Evolutionary conservation across 371 early-diverging fungal genomes (phyloP).

Genomic region (Blastocladiella emersonii): DNA sequence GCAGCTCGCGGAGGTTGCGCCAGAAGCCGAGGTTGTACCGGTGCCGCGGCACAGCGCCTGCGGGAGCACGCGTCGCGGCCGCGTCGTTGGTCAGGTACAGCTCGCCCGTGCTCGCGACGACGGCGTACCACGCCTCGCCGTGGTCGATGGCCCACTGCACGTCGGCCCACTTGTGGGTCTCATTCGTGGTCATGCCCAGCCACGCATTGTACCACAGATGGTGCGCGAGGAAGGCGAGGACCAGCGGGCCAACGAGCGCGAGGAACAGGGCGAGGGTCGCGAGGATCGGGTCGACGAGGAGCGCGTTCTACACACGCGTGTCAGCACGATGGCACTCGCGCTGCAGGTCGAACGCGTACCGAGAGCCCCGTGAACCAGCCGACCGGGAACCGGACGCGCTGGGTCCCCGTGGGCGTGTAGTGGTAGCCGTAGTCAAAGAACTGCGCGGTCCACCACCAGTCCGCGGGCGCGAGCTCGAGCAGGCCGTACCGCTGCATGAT

Average conservation of each 20-base stretch:
- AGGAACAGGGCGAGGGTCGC: constrained; percentile 49
- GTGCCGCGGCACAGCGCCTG: too few species aligned
- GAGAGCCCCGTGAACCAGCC: neutral
- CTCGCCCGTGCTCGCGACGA: too few species aligned
- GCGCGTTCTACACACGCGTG: constrained; percentile 26
- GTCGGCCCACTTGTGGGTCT: constrained; percentile 60
- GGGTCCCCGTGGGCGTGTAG: neutral
- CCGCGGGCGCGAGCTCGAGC: neutral
- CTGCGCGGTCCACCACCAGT: neutral
- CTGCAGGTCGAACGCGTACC: neutral
- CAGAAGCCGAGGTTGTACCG: too few species aligned
- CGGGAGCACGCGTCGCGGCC: too few species aligned
- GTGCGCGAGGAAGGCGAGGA: constrained; percentile 43
- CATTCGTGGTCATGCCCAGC: constrained; percentile 57
- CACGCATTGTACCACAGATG: constrained; percentile 41
- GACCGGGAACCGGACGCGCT: neutral
- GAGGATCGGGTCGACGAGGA: constrained; percentile 40
- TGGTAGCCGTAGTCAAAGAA: neutral
- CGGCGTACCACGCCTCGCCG: constrained; percentile 23
- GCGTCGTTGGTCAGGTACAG: too few species aligned
- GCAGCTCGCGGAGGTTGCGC: too few species aligned
- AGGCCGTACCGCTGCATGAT: neutral
- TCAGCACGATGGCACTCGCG: constrained; percentile 14
- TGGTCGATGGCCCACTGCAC: constrained; percentile 47
- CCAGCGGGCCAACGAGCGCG: constrained; percentile 36